Conservation (phyloP, 345 rosid species). For the Salix dunnii region DNA sequence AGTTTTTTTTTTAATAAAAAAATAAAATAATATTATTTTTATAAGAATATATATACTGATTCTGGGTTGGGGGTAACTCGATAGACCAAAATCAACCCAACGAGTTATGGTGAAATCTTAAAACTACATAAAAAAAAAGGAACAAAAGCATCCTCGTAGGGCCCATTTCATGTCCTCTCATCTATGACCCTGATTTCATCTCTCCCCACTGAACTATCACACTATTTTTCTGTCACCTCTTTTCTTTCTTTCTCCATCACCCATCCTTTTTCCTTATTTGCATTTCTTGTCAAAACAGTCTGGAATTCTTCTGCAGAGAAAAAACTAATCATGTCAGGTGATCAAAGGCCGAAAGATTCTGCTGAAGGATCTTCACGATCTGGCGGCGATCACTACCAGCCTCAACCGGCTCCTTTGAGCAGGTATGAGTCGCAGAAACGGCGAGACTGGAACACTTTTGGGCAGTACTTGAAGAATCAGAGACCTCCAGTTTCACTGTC, state of each 20-base stretch:
- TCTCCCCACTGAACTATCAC: constrained; percentile 27
- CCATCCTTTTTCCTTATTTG: background rate
- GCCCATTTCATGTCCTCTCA: constrained; percentile 57
- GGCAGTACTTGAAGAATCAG: constrained; percentile 72
- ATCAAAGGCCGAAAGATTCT: constrained; percentile 25
- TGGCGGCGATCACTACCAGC: constrained; percentile 20
- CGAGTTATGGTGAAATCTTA: too few species aligned
- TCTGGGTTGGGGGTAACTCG: too few species aligned
- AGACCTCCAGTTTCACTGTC: constrained; percentile 57
- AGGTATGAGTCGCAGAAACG: constrained; percentile 79
- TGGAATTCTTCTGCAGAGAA: constrained; percentile 10
- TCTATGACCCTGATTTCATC: constrained; percentile 49
- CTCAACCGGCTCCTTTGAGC: constrained; percentile 47
- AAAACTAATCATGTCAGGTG: constrained; percentile 29
- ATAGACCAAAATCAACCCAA: too few species aligned
- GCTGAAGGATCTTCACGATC: constrained; percentile 49
- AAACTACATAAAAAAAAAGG: constrained; percentile 16
- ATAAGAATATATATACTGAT: too few species aligned
- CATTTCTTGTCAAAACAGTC: constrained; percentile 23
- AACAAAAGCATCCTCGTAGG: constrained; percentile 47
- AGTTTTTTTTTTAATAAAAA: too few species aligned
- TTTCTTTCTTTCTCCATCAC: constrained; percentile 1
- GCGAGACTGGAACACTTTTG: constrained; percentile 87
- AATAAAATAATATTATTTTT: too few species aligned
- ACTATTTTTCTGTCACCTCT: constrained; percentile 22